These are phyloP conservation scores for Cercospora sojina DNA, from an alignment of 2,329 filamentous ascomycete genomes.

Conservation along the genomic window DNA sequence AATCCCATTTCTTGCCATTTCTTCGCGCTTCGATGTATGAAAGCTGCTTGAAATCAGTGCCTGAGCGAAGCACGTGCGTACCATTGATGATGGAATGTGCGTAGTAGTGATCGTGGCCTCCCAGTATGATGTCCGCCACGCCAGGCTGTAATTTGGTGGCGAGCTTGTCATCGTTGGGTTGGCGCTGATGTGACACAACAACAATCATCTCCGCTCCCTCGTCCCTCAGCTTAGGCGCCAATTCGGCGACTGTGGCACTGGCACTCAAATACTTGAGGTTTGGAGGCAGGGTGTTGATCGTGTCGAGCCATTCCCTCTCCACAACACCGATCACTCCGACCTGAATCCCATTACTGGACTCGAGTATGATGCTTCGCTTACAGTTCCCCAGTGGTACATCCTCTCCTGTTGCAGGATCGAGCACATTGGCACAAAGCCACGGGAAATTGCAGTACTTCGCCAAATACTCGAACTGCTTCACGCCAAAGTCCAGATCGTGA, in stretches of 20 bases:
- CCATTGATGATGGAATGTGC: conserved; percentile 73
- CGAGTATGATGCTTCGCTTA: conserved; percentile 72
- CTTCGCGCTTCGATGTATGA: conserved; percentile 80
- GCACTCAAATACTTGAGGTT: conserved; percentile 80
- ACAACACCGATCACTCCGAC: conserved; percentile 82
- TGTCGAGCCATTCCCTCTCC: conserved; percentile 84
- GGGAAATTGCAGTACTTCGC: conserved; percentile 76
- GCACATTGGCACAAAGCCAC: conserved; percentile 85
- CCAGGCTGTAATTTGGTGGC: conserved; percentile 69
- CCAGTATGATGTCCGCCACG: conserved; percentile 75
- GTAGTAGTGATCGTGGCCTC: conserved; percentile 90
- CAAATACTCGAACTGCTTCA: conserved; percentile 73
- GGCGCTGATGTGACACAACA: conserved; percentile 79
- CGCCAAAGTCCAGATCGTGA: conserved; percentile 90
- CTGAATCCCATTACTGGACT: conserved; percentile 78
- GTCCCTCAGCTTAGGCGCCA: conserved; percentile 69
- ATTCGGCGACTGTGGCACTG: conserved; percentile 69
- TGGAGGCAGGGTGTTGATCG: conserved; percentile 81
- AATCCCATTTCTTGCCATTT: conserved; percentile 66
- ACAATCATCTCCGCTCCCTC: conserved; percentile 81
- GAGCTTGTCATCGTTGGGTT: conserved; percentile 86
- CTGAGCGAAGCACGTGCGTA: conserved; percentile 80
- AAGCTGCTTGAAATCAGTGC: conserved; percentile 88
- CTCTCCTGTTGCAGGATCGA: conserved; percentile 78
- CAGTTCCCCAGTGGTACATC: conserved; percentile 73